Percentiles rank a stretch among this genome's conserved stretches.
Evolutionary conservation across 306 rosid genomes (phyloP).

Genomic region (Corylus americana): DNA sequence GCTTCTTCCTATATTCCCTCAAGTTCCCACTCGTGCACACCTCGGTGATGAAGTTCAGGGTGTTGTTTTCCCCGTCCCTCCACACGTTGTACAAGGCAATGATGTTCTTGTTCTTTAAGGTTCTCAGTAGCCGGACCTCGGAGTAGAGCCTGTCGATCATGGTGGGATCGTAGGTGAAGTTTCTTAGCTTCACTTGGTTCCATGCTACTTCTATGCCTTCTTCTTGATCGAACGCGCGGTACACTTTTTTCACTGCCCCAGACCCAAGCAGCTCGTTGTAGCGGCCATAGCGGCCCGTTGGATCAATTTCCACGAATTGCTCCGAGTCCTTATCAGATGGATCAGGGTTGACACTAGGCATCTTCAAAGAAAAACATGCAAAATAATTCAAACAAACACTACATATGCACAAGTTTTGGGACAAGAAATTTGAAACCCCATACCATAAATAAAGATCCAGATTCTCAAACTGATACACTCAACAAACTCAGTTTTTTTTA

Average conservation of each 20-base stretch:
- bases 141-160: constrained; percentile 79
- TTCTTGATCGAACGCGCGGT: constrained; percentile 87
- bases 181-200: constrained; percentile 85
- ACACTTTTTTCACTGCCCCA: constrained; percentile 89
- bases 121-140: constrained; percentile 67
- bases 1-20: constrained; percentile 89
- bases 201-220: constrained; percentile 94
- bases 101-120: constrained; percentile 60
- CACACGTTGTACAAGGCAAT: constrained; percentile 69
- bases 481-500: background rate
- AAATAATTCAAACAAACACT: background rate
- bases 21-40: constrained; percentile 87
- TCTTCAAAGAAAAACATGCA: constrained; percentile 40
- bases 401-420: background rate
- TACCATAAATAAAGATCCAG: background rate
- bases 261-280: constrained; percentile 68
- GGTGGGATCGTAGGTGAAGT: constrained; percentile 59
- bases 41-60: constrained; percentile 83
- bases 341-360: constrained; percentile 49
- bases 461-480: background rate
- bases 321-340: constrained; percentile 58
- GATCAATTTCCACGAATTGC: constrained; percentile 67
- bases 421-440: background rate
- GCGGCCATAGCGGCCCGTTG: constrained; percentile 69
- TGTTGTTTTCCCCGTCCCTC: constrained; percentile 48